Conservation (phyloP, 345 rosid genomes). For the Firmiana major region DNA sequence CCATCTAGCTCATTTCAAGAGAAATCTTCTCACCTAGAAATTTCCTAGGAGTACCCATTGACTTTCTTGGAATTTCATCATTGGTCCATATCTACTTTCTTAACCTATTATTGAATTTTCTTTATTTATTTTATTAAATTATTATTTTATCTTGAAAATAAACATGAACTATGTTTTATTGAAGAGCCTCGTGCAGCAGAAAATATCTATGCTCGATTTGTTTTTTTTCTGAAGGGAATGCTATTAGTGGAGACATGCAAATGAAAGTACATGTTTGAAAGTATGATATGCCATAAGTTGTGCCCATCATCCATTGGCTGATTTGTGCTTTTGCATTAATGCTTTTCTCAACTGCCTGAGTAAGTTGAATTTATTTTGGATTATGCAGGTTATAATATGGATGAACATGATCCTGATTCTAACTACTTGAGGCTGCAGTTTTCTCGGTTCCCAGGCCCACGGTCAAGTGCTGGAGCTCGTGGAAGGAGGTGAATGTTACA, state of each 20-base stretch:
- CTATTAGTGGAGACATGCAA: not conserved
- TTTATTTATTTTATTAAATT: too few species aligned
- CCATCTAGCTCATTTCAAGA: too few species aligned
- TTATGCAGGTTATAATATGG: slow-evolving; percentile 68
- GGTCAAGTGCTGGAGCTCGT: slow-evolving; percentile 54
- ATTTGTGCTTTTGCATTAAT: not conserved
- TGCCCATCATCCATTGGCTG: not conserved
- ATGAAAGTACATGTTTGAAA: not conserved
- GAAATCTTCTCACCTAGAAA: too few species aligned
- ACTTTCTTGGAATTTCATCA: too few species aligned
- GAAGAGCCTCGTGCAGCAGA: not conserved
- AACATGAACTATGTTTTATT: too few species aligned
- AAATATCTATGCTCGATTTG: not conserved
- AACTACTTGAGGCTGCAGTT: slow-evolving; percentile 66
- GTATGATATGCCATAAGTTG: not conserved
- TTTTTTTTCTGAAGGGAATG: not conserved
- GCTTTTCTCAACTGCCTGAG: not conserved
- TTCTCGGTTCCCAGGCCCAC: slow-evolving; percentile 67
- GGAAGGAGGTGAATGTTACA: slow-evolving; percentile 52
- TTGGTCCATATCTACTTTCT: too few species aligned
- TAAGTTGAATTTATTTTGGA: slow-evolving; percentile 16
- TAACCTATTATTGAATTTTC: too few species aligned
- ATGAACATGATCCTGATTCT: slow-evolving; percentile 66
- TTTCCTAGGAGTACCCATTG: too few species aligned
- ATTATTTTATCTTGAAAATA: too few species aligned